phyloP scores from a whole-genome alignment of 2,329 filamentous ascomycete genomes.

The Alternaria triticimaculans region DNA sequence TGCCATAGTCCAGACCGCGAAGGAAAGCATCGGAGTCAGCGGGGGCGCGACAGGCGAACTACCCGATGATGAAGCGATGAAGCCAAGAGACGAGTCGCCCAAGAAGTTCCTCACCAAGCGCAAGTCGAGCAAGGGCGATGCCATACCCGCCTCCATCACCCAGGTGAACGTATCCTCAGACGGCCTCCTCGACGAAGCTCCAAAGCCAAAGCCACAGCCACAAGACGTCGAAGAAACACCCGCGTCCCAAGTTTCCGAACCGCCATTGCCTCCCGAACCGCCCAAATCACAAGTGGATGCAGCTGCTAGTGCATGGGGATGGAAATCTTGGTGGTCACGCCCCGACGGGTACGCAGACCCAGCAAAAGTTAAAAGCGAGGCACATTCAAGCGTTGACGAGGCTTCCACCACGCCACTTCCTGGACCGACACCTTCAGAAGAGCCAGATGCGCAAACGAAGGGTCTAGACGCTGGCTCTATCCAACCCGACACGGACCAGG shows the following conservation, averaged over 20 bases:
- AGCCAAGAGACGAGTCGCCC: constrained; percentile 36
- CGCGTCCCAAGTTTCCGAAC: constrained; percentile 32
- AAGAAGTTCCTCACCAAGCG: constrained; percentile 52
- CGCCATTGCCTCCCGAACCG: constrained; percentile 55
- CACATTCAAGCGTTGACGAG: constrained; percentile 38
- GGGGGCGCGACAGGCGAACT: constrained; percentile 53
- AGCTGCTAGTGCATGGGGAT: constrained; percentile 41
- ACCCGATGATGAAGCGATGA: constrained; percentile 38
- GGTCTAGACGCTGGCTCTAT: constrained; percentile 24
- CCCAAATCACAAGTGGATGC: constrained; percentile 16
- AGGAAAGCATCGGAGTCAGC: constrained; percentile 55
- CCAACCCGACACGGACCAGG: not conserved
- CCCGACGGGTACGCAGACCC: constrained; percentile 56
- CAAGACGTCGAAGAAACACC: constrained; percentile 19
- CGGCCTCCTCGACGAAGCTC: constrained; percentile 37
- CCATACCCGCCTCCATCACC: constrained; percentile 54
- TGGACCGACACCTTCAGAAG: constrained; percentile 45
- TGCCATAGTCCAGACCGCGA: constrained; percentile 54
- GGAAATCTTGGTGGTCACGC: constrained; percentile 60
- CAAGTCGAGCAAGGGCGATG: constrained; percentile 55
- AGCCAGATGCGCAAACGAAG: constrained; percentile 35
- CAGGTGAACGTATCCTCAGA: constrained; percentile 54
- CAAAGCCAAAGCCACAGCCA: constrained; percentile 28
- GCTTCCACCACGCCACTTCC: constrained; percentile 53
- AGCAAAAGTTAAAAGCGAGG: constrained; percentile 37